Evolutionary conservation across 345 rosid species (phyloP).

Genomic region (Citrus mangshanensis): DNA sequence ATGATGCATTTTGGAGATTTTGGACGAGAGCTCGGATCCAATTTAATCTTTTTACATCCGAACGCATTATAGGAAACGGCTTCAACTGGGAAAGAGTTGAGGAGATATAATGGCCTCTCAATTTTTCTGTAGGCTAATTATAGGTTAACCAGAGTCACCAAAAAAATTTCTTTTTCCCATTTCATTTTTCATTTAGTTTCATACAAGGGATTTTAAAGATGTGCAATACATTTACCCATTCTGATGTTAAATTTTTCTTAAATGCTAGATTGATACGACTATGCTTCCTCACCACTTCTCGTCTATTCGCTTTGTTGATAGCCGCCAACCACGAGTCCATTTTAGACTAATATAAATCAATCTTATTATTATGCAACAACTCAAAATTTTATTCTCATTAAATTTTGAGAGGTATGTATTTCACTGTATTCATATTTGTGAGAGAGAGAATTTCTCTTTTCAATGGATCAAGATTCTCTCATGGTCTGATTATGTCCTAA

Average conservation of each 20-base stretch:
- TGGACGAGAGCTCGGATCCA: neutral
- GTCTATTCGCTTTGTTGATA: too few relatives aligned
- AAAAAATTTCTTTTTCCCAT: neutral
- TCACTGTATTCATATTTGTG: too few relatives aligned
- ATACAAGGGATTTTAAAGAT: neutral
- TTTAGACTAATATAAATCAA: too few relatives aligned
- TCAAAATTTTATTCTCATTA: too few relatives aligned
- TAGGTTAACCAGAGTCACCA: neutral
- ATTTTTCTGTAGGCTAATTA: conserved; percentile 4
- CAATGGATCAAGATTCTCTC: too few relatives aligned
- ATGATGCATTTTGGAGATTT: neutral
- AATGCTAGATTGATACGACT: too few relatives aligned
- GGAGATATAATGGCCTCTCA: neutral
- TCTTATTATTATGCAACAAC: too few relatives aligned
- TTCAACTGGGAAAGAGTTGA: neutral
- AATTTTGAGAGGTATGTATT: too few relatives aligned
- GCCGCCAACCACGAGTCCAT: too few relatives aligned
- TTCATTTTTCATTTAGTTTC: neutral
- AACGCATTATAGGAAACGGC: neutral
- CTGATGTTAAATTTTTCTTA: neutral
- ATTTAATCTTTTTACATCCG: neutral
- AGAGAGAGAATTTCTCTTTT: too few relatives aligned
- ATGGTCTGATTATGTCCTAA: too few relatives aligned
- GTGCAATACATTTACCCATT: neutral
- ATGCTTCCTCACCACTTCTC: too few relatives aligned